phyloP scores from a whole-genome alignment of 495 filamentous ascomycete species.

The Chlorociboria aeruginascens region DNA sequence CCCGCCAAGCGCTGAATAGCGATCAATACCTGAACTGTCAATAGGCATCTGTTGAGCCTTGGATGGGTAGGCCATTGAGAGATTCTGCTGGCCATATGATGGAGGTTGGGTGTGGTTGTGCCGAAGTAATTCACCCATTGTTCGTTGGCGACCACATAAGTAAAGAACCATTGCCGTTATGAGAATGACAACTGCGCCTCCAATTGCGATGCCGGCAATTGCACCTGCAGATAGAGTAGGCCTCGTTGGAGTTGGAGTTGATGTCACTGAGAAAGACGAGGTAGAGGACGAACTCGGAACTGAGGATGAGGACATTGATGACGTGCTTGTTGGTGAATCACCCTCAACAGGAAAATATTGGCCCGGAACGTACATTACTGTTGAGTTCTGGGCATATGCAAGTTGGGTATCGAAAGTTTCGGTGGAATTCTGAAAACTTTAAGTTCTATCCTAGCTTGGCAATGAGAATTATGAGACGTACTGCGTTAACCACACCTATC shows the following conservation, averaged over 20 bases:
- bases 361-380: slow-evolving; percentile 5
- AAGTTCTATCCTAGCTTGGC: not conserved
- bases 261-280: not conserved
- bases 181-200: slow-evolving; percentile 4
- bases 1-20: no score
- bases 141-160: slow-evolving; percentile 13
- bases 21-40: no score
- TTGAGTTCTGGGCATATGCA: slow-evolving; percentile 4
- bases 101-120: not conserved
- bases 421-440: slow-evolving; percentile 12
- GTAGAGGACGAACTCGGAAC: not conserved
- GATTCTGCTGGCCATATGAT: not conserved
- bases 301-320: not conserved
- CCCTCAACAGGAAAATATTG: slow-evolving; percentile 8
- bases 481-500: slow-evolving; percentile 38
- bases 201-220: slow-evolving; percentile 16
- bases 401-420: slow-evolving; percentile 9
- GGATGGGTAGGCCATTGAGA: no score
- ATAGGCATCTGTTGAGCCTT: no score
- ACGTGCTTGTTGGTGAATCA: not conserved
- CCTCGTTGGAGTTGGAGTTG: not conserved
- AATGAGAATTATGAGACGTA: slow-evolving; percentile 1
- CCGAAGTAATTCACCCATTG: slow-evolving; percentile 3
- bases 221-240: slow-evolving; percentile 6
- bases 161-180: slow-evolving; percentile 6